Evolutionary conservation across 78 protist species (phyloP), one percentile per base, ranked within the genome.

Genomic region (Cavenderia fasciculata): DNA sequence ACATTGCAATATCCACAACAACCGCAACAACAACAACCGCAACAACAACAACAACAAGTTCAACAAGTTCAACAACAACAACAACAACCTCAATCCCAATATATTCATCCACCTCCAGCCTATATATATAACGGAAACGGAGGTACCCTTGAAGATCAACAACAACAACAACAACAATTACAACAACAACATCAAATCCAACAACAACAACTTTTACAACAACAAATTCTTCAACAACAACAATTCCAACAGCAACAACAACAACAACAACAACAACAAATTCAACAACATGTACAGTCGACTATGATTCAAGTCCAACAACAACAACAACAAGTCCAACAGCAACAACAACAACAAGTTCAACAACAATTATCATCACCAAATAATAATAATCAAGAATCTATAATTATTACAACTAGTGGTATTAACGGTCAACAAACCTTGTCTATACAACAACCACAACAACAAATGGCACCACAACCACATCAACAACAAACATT

Each of bases 251-350:
- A 47, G 10, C 75, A 69, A 31, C 75, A 69, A 4, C 75, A 38
- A 59, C 62, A 46, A 75, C 49, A 41, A 65, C 86, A 75, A 75
- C 86, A 63, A 47, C 88, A 79, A 66, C 47, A 31, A 40, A 63
- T 63, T 21, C 47, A 16, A 49, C 54, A 49, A 49, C 54, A 49
- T 49, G 27, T 12, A 49, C 54, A 49, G 14, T 49, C 54, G 27
- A 18, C 12, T 49, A 12, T 14, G 14, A 49, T 49, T 12, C 54
- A 12, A 49, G 14, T 49, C 54, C 62, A 46, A 65, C 74, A 61
- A 65, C 87, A 61, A 25, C 74, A 66, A 41, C 74, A 66, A 44
- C 74, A 69, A 46, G n/a, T n/a, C 11, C 41, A 31, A 38, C 14
- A 36, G 5, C 23, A 31, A 25, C 38, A 61, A 40, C 86, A 75